Percentiles rank a stretch among this genome's conserved stretches.
These are phyloP conservation scores for Ustilago sp. DNA, from an alignment of 1,284 basidiomycete genomes.

Conservation along the genomic window DNA sequence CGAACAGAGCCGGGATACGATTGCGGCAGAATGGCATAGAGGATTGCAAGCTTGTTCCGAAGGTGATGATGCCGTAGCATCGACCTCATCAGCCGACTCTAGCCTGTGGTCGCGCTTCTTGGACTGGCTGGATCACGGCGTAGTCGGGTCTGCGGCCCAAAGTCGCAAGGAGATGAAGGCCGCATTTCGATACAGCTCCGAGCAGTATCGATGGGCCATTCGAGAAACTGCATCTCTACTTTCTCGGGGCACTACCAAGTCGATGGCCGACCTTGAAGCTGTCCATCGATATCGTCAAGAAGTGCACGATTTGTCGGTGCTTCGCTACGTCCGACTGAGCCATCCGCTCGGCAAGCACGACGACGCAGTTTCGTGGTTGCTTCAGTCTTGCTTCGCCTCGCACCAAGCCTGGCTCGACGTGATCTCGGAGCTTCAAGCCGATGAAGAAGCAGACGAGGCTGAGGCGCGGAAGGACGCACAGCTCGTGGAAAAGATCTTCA, in stretches of 20 bases:
- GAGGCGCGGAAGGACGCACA: conserved; percentile 9
- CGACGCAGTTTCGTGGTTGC: conserved; percentile 27
- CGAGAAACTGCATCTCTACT: conserved; percentile 42
- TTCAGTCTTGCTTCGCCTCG: conserved; percentile 33
- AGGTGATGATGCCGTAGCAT: conserved; percentile 2
- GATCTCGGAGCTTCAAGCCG: conserved; percentile 11
- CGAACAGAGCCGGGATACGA: conserved; percentile 18
- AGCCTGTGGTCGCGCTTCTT: conserved; percentile 39
- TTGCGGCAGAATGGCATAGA: conserved; percentile 40
- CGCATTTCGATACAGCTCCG: conserved; percentile 27
- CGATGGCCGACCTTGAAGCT: conserved; percentile 24
- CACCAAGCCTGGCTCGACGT: conserved; percentile 29
- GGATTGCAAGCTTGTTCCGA: conserved; percentile 42
- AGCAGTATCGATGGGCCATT: conserved; percentile 44
- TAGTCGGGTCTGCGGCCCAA: conserved; percentile 5
- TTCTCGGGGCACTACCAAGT: conserved; percentile 24
- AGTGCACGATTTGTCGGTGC: conserved; percentile 39
- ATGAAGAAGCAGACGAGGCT: neutral
- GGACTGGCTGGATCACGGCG: conserved; percentile 42
- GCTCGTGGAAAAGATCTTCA: conserved; percentile 27
- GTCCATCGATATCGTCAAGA: conserved; percentile 34
- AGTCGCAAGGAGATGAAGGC: conserved; percentile 30
- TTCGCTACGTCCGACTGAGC: conserved; percentile 36
- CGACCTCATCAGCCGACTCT: conserved; percentile 11
- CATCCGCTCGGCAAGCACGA: conserved; percentile 23